phyloP scores from a whole-genome alignment of 768 basidiomycete genomes.

The Suillus sp. region DNA sequence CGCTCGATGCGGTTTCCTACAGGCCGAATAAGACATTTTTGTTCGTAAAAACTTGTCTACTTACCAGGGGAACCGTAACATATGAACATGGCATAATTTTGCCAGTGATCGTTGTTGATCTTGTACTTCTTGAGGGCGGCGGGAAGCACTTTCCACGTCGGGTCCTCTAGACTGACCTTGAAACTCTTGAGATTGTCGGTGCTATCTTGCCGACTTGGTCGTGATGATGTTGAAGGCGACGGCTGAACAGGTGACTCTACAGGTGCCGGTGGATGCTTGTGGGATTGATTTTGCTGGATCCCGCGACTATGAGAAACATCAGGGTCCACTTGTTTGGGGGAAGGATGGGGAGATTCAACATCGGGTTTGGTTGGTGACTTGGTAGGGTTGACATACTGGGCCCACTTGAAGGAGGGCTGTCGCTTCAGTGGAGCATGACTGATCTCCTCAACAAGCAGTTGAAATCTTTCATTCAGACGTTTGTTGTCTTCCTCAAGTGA shows the following conservation, averaged over 20 bases:
- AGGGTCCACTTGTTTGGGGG: conserved; percentile 77
- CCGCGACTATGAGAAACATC: conserved; percentile 49
- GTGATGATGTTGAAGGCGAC: conserved; percentile 27
- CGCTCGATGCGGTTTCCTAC: conserved; percentile 82
- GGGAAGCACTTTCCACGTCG: conserved; percentile 97
- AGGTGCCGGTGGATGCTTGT: conserved; percentile 39
- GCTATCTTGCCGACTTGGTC: conserved; percentile 61
- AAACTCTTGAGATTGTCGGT: conserved; percentile 86
- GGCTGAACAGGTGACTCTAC: conserved; percentile 31
- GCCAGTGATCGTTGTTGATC: conserved; percentile 98
- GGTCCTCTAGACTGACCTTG: conserved; percentile 97
- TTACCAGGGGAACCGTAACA: conserved; percentile 92
- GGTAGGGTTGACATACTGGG: conserved; percentile 71
- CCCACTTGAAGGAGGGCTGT: conserved; percentile 90
- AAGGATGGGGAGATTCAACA: conserved; percentile 74
- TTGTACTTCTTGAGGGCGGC: conserved; percentile 99
- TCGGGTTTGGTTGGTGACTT: conserved; percentile 82
- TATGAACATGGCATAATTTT: conserved; percentile 99
- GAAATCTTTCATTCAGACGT: conserved; percentile 62
- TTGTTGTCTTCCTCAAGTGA: conserved; percentile 79
- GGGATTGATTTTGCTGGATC: conserved; percentile 22
- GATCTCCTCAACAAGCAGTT: conserved; percentile 69
- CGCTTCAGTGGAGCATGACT: conserved; percentile 54
- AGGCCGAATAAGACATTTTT: conserved; percentile 3
- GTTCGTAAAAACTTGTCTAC: conserved; percentile 19